Evolutionary conservation across 345 rosid species (phyloP).

Genomic region (Brassica juncea): DNA sequence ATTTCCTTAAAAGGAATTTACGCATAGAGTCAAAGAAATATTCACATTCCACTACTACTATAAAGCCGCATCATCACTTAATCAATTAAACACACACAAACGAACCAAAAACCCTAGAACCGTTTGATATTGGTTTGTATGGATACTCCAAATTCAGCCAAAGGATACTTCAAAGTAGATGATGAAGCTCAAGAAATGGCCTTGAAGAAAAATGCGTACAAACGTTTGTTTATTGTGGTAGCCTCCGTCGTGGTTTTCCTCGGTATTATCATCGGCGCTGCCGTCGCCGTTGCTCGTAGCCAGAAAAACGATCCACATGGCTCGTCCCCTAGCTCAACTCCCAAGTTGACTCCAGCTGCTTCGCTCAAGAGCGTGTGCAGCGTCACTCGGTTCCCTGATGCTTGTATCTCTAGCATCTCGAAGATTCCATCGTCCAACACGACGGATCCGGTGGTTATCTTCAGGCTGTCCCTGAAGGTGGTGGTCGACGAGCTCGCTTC

Average conservation of each 20-base stretch:
- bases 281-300: conserved; percentile 44
- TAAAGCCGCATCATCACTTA: conserved; percentile 11
- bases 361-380: conserved; percentile 65
- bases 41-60: conserved; percentile 6
- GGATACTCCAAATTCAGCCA: conserved; percentile 68
- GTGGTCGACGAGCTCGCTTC: conserved; percentile 47
- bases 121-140: conserved; percentile 26
- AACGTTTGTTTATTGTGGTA: conserved; percentile 47
- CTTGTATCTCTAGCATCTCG: conserved; percentile 73
- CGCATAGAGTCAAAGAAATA: not conserved
- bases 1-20: conserved; percentile 12
- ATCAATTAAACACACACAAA: not conserved
- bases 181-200: conserved; percentile 52
- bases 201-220: conserved; percentile 48
- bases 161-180: conserved; percentile 79
- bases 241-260: conserved; percentile 41
- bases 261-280: conserved; percentile 43
- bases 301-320: conserved; percentile 24
- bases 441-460: conserved; percentile 56
- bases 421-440: conserved; percentile 50
- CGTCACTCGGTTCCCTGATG: conserved; percentile 61
- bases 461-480: conserved; percentile 56
- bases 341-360: conserved; percentile 57
- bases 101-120: not conserved
- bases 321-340: conserved; percentile 11